These are phyloP conservation scores for Xylaria cubensis DNA, from an alignment of 495 filamentous ascomycete species.

Conservation along the genomic window DNA sequence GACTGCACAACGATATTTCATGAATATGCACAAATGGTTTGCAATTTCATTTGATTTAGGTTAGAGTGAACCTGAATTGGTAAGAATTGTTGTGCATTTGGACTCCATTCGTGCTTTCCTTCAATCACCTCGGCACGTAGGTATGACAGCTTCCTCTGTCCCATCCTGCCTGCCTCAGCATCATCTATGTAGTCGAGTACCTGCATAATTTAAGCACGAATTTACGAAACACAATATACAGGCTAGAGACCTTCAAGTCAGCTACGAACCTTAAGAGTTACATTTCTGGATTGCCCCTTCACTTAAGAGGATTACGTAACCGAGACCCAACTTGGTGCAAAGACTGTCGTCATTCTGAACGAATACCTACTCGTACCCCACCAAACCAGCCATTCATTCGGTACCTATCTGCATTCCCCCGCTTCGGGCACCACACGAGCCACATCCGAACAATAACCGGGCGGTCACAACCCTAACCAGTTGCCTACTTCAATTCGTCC, in stretches of 20 bases:
- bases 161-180: not conserved
- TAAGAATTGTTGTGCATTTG: not conserved
- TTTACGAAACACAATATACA: no score
- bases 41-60: not conserved
- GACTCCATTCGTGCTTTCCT: not conserved
- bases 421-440: slow-evolving; percentile 21
- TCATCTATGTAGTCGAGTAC: not conserved
- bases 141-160: not conserved
- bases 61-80: not conserved
- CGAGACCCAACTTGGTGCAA: no score
- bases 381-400: not conserved
- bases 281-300: no score
- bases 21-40: not conserved
- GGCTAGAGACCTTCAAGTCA: no score
- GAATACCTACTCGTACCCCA: slow-evolving; percentile 9
- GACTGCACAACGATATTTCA: not conserved
- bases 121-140: not conserved
- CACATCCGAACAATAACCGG: slow-evolving; percentile 38
- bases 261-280: no score
- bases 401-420: not conserved
- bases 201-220: not conserved
- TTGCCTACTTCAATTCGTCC: slow-evolving; percentile 39
- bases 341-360: slow-evolving; percentile 13
- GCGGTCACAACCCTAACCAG: slow-evolving; percentile 42
- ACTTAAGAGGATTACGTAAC: no score